Conservation (phyloP, 495 filamentous ascomycete genomes). For the Tuber indicum region DNA sequence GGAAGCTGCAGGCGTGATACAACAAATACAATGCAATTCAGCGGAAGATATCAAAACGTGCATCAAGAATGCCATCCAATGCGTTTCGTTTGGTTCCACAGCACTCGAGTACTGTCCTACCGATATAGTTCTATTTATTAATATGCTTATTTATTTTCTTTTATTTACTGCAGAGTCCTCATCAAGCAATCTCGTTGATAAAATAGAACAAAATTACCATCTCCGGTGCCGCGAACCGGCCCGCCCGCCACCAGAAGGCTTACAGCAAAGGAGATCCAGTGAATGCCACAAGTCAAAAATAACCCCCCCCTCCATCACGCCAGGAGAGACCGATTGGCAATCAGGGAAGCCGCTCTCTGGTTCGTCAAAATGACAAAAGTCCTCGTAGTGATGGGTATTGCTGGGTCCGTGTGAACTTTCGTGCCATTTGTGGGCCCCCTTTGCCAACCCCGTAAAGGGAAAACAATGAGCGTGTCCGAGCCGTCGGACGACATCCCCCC, state of each 20-base stretch:
- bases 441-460: not conserved
- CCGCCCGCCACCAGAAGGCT: not conserved
- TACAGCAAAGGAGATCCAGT: not conserved
- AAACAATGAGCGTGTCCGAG: not conserved
- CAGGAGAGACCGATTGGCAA: not conserved
- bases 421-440: not conserved
- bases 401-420: not conserved
- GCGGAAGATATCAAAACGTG: not conserved
- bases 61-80: not conserved
- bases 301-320: not conserved
- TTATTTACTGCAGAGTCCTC: not conserved
- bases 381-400: not conserved
- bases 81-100: not conserved
- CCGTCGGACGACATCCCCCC: not conserved
- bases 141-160: not conserved
- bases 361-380: not conserved
- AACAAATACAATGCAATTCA: not conserved
- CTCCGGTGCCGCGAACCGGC: not conserved
- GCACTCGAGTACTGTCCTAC: not conserved
- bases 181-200: not conserved
- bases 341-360: not conserved
- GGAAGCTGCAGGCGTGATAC: not conserved
- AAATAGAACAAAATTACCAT: not conserved
- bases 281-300: not conserved
- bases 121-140: not conserved